These are phyloP conservation scores for Trematosphaeria pertusa DNA, from an alignment of 2,329 filamentous ascomycete species.

Conservation along the genomic window DNA sequence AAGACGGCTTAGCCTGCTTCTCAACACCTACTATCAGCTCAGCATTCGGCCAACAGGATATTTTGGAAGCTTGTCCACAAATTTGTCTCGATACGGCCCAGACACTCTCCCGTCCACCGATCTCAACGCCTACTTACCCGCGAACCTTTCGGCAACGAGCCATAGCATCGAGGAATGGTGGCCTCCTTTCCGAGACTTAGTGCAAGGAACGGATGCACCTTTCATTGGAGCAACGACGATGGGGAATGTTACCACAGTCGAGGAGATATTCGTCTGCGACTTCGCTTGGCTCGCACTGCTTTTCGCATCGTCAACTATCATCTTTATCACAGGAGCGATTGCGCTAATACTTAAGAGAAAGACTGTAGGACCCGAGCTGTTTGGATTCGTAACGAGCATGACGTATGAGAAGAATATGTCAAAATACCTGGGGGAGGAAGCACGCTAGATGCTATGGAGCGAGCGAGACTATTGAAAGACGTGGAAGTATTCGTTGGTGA, in stretches of 20 bases:
- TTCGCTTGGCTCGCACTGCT: conserved; percentile 38
- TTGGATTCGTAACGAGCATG: conserved; percentile 47
- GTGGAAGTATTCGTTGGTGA: conserved; percentile 40
- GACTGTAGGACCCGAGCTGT: conserved; percentile 42
- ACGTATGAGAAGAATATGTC: conserved; percentile 45
- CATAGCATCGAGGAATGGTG: conserved; percentile 27
- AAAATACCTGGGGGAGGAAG: conserved; percentile 36
- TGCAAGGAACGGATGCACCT: conserved; percentile 7
- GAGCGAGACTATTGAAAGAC: conserved; percentile 42
- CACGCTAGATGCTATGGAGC: conserved; percentile 41
- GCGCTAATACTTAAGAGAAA: conserved; percentile 33
- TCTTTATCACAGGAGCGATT: conserved; percentile 26
- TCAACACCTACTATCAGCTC: conserved; percentile 46
- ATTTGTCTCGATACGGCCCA: conserved; percentile 33
- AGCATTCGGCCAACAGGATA: conserved; percentile 30
- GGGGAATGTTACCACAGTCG: conserved; percentile 9
- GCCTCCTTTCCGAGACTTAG: conserved; percentile 3
- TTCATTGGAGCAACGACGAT: conserved; percentile 40
- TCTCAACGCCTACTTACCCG: conserved; percentile 29
- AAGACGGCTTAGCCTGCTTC: conserved; percentile 20
- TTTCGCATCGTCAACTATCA: conserved; percentile 20
- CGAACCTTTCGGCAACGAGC: conserved; percentile 22
- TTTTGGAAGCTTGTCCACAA: conserved; percentile 26
- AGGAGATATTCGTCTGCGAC: conserved; percentile 37
- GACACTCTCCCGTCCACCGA: conserved; percentile 31